A percentile compares a stretch with the other conserved stretches of the same genome.
phyloP scores from a whole-genome alignment of 2,329 filamentous ascomycete species.

The Xylaria sp. region DNA sequence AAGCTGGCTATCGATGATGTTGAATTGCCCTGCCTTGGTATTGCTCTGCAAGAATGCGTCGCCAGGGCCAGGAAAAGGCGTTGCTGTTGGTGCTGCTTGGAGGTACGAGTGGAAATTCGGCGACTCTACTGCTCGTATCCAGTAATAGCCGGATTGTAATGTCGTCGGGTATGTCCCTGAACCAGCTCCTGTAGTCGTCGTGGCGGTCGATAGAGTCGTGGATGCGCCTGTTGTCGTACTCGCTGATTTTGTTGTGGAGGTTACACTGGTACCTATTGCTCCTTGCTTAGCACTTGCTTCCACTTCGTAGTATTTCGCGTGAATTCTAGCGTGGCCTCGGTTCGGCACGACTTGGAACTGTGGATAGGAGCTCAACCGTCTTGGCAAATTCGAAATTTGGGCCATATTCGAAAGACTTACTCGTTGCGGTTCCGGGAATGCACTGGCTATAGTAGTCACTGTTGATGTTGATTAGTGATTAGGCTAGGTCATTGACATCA shows the following conservation, averaged over 20 bases:
- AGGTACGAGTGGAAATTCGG: conserved; percentile 41
- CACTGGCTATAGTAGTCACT: conserved; percentile 41
- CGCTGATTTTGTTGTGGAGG: conserved; percentile 19
- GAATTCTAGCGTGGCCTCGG: neutral
- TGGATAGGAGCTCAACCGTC: neutral
- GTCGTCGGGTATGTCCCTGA: conserved; percentile 39
- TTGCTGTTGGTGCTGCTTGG: conserved; percentile 39
- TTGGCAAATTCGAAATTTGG: neutral
- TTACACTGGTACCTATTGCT: conserved; percentile 12
- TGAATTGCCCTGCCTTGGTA: conserved; percentile 64
- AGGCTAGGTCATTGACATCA: neutral
- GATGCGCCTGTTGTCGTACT: conserved; percentile 23
- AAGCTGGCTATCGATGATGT: conserved; percentile 65
- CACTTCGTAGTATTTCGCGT: neutral
- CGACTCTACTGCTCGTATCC: conserved; percentile 38
- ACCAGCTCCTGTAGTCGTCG: conserved; percentile 16
- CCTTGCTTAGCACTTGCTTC: neutral
- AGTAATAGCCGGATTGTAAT: conserved; percentile 38
- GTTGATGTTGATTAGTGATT: conserved; percentile 17
- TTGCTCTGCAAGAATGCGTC: conserved; percentile 29
- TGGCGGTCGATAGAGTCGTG: conserved; percentile 28
- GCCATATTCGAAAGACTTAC: conserved; percentile 26
- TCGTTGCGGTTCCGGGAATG: conserved; percentile 33
- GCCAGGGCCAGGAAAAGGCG: conserved; percentile 35
- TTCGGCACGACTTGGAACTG: neutral